A percentile compares a stretch with the other conserved stretches of the same genome.
Evolutionary conservation across 306 rosid species (phyloP).

Genomic region (Delonix regia): DNA sequence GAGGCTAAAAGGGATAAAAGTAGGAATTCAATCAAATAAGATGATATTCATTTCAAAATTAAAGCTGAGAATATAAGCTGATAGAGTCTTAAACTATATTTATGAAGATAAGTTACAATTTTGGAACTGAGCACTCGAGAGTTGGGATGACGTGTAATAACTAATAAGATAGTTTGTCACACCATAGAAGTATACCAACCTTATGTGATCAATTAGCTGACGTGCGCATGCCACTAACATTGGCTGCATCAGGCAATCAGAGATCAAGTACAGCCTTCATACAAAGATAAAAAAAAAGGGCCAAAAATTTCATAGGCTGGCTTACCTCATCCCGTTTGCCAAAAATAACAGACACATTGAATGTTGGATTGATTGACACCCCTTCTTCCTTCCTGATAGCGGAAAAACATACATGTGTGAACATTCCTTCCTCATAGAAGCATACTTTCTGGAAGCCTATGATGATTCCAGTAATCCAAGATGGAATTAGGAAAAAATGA

Average conservation of each 20-base stretch:
- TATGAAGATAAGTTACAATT: background rate
- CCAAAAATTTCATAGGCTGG: slow-evolving; percentile 11
- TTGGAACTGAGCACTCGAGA: background rate
- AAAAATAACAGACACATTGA: slow-evolving; percentile 78
- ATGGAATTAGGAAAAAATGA: background rate
- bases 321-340: slow-evolving; percentile 96
- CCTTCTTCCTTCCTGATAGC: slow-evolving; percentile 84
- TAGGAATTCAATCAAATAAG: background rate
- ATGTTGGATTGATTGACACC: slow-evolving; percentile 73
- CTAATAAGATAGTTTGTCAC: background rate
- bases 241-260: slow-evolving; percentile 57
- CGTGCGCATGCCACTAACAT: slow-evolving; percentile 91
- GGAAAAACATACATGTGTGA: slow-evolving; percentile 31
- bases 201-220: slow-evolving; percentile 76
- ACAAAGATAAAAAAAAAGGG: slow-evolving; percentile 25
- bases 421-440: slow-evolving; percentile 16
- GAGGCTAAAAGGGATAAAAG: background rate
- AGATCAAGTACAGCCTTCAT: slow-evolving; percentile 29
- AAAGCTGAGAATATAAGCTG: background rate
- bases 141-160: slow-evolving; percentile 10
- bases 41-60: background rate
- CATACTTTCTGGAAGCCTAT: slow-evolving; percentile 24
- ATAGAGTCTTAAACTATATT: background rate
- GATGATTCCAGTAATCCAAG: slow-evolving; percentile 16
- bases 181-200: slow-evolving; percentile 47